Percentiles rank a stretch among this genome's conserved stretches.
phyloP scores from a whole-genome alignment of 148 eudicot genomes.

The Spergularia bocconei region DNA sequence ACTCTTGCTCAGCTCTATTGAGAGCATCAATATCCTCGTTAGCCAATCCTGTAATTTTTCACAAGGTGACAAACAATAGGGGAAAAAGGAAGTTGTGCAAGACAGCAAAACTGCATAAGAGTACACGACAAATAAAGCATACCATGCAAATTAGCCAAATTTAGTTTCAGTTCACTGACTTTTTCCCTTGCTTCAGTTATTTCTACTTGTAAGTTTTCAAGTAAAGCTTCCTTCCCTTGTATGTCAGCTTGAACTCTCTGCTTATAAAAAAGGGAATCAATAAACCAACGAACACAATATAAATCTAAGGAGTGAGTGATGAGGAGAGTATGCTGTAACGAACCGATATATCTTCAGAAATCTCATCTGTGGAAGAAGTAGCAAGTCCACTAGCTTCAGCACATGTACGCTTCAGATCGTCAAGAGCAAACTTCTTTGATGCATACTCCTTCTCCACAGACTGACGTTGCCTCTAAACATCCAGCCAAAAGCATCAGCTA shows the following conservation, averaged over 20 bases:
- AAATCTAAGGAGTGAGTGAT: slow-evolving; percentile 1
- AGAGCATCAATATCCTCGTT: slow-evolving; percentile 61
- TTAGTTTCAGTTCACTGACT: slow-evolving; percentile 46
- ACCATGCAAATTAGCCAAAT: slow-evolving; percentile 68
- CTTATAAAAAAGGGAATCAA: slow-evolving; percentile 8
- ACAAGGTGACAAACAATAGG: slow-evolving; percentile 6
- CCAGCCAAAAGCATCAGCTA: slow-evolving; percentile 5
- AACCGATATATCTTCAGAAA: slow-evolving; percentile 63
- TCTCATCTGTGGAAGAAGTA: slow-evolving; percentile 70
- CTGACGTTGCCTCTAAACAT: slow-evolving; percentile 54
- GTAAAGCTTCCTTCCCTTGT: slow-evolving; percentile 46
- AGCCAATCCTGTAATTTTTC: slow-evolving; percentile 58
- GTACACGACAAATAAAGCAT: slow-evolving; percentile 24
- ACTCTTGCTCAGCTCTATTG: slow-evolving; percentile 55
- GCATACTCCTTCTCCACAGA: slow-evolving; percentile 37
- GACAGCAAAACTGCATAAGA: slow-evolving; percentile 1
- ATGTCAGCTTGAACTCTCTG: slow-evolving; percentile 54
- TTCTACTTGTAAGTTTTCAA: slow-evolving; percentile 39
- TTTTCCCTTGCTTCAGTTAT: slow-evolving; percentile 48
- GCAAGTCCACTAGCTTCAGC: slow-evolving; percentile 50
- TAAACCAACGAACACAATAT: background rate
- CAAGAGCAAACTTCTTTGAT: slow-evolving; percentile 49
- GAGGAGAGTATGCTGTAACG: slow-evolving; percentile 29
- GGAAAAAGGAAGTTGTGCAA: background rate
- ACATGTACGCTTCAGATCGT: slow-evolving; percentile 54